Conservation (phyloP, 31 red algal genomes). For the Asparagopsis taxiformis region DNA sequence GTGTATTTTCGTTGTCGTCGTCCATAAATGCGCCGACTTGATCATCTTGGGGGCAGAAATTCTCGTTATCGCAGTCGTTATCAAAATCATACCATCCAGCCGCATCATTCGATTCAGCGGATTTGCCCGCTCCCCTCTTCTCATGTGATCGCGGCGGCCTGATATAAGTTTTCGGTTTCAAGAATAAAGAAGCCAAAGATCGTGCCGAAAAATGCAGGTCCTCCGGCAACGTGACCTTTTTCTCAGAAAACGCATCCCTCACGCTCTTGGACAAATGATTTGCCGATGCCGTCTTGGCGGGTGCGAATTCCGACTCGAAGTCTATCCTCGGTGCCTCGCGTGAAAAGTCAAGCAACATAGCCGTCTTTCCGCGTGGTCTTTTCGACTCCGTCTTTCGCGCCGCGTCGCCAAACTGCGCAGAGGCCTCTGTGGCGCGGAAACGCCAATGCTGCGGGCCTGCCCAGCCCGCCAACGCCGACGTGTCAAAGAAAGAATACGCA, state of each 20-base stretch:
- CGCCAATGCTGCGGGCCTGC: constrained; percentile 92
- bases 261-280: constrained; percentile 42
- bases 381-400: constrained; percentile 13
- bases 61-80: constrained; percentile 33
- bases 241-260: constrained; percentile 41
- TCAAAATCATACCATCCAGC: constrained; percentile 51
- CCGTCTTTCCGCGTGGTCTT: constrained; percentile 34
- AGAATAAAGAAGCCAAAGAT: constrained; percentile 42
- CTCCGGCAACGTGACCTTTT: constrained; percentile 63
- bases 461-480: constrained; percentile 46
- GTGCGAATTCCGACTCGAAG: constrained; percentile 63
- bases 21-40: constrained; percentile 11
- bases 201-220: constrained; percentile 53
- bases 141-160: not conserved
- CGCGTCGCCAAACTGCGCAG: not conserved
- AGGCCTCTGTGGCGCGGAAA: constrained; percentile 19
- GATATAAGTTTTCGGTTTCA: constrained; percentile 45
- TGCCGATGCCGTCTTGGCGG: constrained; percentile 14
- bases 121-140: not conserved
- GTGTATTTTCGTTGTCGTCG: constrained; percentile 2
- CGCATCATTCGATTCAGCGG: not conserved
- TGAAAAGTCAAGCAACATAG: constrained; percentile 62
- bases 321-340: constrained; percentile 39
- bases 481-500: constrained; percentile 58
- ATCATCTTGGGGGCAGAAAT: constrained; percentile 27